phyloP scores from a whole-genome alignment of 1,284 basidiomycete genomes.

The Sanghuangporus baumii region DNA sequence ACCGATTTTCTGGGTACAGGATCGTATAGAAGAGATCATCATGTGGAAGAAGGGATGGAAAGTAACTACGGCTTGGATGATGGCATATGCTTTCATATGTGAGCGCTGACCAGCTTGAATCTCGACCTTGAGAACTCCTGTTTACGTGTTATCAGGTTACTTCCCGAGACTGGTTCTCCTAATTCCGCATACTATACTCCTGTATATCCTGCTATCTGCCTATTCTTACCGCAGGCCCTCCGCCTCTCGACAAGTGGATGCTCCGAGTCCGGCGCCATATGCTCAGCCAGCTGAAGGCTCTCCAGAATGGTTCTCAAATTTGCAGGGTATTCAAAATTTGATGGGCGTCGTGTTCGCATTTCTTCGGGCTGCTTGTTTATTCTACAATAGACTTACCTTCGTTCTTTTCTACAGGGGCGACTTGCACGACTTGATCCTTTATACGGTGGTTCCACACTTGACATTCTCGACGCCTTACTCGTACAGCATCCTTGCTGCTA shows the following conservation, averaged over 20 bases:
- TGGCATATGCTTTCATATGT: constrained; percentile 67
- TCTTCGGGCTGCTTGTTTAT: not conserved
- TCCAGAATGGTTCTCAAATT: constrained; percentile 69
- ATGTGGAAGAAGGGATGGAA: constrained; percentile 68
- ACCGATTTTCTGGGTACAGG: constrained; percentile 74
- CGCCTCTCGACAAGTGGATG: constrained; percentile 21
- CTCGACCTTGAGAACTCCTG: not conserved
- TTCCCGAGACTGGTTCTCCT: constrained; percentile 61
- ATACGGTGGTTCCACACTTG: constrained; percentile 34
- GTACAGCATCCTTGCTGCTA: constrained; percentile 43
- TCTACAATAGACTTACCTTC: not conserved
- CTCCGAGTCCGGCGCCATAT: constrained; percentile 31
- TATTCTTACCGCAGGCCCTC: constrained; percentile 36
- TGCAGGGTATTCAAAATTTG: constrained; percentile 76
- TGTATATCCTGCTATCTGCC: constrained; percentile 51
- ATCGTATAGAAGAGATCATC: constrained; percentile 67
- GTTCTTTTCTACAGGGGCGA: constrained; percentile 38
- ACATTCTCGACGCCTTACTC: constrained; percentile 52
- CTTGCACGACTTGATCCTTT: constrained; percentile 32
- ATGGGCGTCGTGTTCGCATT: constrained; percentile 64
- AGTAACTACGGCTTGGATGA: constrained; percentile 61
- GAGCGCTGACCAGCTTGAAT: constrained; percentile 24
- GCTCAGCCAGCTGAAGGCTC: constrained; percentile 46
- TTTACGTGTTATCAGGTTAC: constrained; percentile 40
- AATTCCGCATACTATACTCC: constrained; percentile 52